Evolutionary conservation across 2,329 filamentous ascomycete genomes (phyloP).

Genomic region (Pyrenochaeta sp.): DNA sequence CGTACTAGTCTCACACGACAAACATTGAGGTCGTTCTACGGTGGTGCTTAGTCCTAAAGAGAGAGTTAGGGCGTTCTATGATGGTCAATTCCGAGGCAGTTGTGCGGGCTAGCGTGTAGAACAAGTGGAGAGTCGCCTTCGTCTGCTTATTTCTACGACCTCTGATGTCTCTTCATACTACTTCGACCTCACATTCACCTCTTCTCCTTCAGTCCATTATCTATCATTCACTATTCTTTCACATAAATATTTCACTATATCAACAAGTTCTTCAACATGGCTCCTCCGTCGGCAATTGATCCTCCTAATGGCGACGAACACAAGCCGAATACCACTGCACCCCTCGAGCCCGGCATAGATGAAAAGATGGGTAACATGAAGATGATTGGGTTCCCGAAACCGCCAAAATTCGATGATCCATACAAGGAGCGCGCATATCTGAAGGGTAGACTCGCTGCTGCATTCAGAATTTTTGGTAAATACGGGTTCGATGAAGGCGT

Average conservation of each 20-base stretch:
- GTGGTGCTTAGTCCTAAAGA: background rate
- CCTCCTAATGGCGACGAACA: slow-evolving; percentile 31
- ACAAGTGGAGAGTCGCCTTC: background rate
- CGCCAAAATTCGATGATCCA: slow-evolving; percentile 48
- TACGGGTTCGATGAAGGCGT: slow-evolving; percentile 56
- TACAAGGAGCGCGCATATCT: slow-evolving; percentile 50
- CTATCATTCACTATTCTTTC: background rate
- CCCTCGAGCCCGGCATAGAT: slow-evolving; percentile 44
- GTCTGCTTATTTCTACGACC: background rate
- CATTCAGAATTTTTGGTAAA: slow-evolving; percentile 52
- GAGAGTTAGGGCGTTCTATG: slow-evolving; percentile 1
- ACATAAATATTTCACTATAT: too few relatives aligned
- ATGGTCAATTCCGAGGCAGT: slow-evolving; percentile 9
- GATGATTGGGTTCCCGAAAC: slow-evolving; percentile 35
- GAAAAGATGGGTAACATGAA: slow-evolving; percentile 35
- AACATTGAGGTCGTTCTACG: background rate
- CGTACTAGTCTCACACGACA: background rate
- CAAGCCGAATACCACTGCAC: slow-evolving; percentile 38
- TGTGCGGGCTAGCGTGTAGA: background rate
- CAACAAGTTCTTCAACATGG: slow-evolving; percentile 9
- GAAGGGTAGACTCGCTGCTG: slow-evolving; percentile 49
- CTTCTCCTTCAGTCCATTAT: background rate
- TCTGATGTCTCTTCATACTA: background rate
- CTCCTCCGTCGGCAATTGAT: slow-evolving; percentile 46
- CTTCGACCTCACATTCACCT: background rate